Percentiles rank a stretch among this genome's conserved stretches.
phyloP scores from a whole-genome alignment of 495 filamentous ascomycete genomes.

The Podospora comata region DNA sequence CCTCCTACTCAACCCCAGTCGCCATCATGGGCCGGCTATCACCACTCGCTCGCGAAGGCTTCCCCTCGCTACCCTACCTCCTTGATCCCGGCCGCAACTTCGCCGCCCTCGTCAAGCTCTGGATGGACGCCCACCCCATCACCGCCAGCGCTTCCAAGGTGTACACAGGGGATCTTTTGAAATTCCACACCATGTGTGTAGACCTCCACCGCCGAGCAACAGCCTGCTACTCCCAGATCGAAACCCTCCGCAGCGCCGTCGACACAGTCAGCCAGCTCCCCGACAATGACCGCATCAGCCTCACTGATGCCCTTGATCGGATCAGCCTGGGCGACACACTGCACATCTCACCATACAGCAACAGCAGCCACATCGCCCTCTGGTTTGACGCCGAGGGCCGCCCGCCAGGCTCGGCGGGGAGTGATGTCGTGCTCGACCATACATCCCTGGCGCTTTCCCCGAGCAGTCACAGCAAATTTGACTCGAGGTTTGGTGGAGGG shows the following conservation, averaged over 20 bases:
- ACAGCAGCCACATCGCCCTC: conserved; percentile 26
- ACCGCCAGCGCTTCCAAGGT: conserved; percentile 43
- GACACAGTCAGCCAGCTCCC: conserved; percentile 68
- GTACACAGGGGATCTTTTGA: conserved; percentile 59
- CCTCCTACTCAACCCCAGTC: conserved; percentile 88
- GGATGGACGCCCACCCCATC: conserved; percentile 63
- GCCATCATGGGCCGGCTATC: conserved; percentile 85
- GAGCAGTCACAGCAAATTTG: not conserved
- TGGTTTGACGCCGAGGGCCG: conserved; percentile 38
- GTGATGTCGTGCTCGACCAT: conserved; percentile 41
- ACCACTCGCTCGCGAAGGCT: conserved; percentile 81
- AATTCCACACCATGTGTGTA: conserved; percentile 74
- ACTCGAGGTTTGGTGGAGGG: conserved; percentile 19
- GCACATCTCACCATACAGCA: conserved; percentile 32
- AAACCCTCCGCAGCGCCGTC: conserved; percentile 25
- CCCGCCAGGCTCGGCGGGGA: conserved; percentile 46
- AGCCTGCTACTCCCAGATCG: conserved; percentile 33
- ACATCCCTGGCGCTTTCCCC: conserved; percentile 1
- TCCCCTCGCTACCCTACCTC: conserved; percentile 89
- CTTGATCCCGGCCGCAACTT: conserved; percentile 88
- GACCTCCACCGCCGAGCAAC: conserved; percentile 66
- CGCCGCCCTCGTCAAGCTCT: conserved; percentile 82
- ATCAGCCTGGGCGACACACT: conserved; percentile 49
- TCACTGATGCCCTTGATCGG: conserved; percentile 73
- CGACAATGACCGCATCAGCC: conserved; percentile 54